Evolutionary conservation across 805 yeast genomes (phyloP).

Genomic region (Candida stauntonica): DNA sequence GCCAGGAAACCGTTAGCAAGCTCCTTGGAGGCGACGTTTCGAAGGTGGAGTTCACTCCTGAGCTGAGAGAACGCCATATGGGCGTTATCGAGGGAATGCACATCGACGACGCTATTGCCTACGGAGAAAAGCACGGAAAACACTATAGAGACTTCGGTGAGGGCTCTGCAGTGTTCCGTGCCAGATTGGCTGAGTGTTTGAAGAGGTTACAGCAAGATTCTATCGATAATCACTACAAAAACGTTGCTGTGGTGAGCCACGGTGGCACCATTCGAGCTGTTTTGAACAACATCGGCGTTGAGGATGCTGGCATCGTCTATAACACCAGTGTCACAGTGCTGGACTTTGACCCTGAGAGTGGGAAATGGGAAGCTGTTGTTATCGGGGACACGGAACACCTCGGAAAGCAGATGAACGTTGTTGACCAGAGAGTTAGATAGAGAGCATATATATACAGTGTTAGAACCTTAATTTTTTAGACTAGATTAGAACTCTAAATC

Average conservation of each 20-base stretch:
- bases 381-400: slow-evolving; percentile 71
- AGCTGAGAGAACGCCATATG: slow-evolving; percentile 72
- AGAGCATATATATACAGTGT: too few relatives aligned
- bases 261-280: slow-evolving; percentile 76
- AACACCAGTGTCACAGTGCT: slow-evolving; percentile 72
- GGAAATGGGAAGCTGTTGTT: slow-evolving; percentile 40
- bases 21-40: slow-evolving; percentile 30
- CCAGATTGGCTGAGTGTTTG: slow-evolving; percentile 42
- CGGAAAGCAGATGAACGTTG: slow-evolving; percentile 48
- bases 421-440: slow-evolving; percentile 39
- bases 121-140: slow-evolving; percentile 46
- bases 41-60: slow-evolving; percentile 32
- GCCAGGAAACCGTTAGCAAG: slow-evolving; percentile 51
- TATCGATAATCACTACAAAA: slow-evolving; percentile 29
- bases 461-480: too few relatives aligned
- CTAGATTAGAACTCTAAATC: too few relatives aligned
- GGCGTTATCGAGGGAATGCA: slow-evolving; percentile 77
- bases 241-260: slow-evolving; percentile 65
- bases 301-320: slow-evolving; percentile 46
- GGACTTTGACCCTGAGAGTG: slow-evolving; percentile 43
- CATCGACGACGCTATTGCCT: slow-evolving; percentile 53
- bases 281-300: slow-evolving; percentile 41
- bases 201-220: slow-evolving; percentile 39
- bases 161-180: slow-evolving; percentile 38
- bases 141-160: slow-evolving; percentile 69